phyloP scores from a whole-genome alignment of 78 protist species.

The Diacronema lutheri region DNA sequence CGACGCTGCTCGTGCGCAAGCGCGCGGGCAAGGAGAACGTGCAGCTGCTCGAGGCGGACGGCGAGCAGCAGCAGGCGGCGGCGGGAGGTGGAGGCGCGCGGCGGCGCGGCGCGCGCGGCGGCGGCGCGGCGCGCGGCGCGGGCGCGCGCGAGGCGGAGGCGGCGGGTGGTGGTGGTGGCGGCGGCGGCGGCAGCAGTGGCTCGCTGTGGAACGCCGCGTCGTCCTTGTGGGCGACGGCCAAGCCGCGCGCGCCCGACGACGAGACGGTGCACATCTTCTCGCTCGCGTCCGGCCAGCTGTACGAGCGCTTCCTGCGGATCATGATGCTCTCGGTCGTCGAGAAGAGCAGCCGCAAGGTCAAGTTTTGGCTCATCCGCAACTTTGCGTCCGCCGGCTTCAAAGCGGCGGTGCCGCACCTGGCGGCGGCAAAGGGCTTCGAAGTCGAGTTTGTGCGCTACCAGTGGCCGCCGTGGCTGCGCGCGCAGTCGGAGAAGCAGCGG shows the following conservation, averaged over 20 bases:
- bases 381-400: conserved; percentile 83
- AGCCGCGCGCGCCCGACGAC: too few species aligned
- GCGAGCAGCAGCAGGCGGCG: not conserved
- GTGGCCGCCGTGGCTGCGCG: conserved; percentile 94
- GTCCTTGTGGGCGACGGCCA: too few species aligned
- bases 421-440: conserved; percentile 72
- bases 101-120: not conserved
- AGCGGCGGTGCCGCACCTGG: conserved; percentile 51
- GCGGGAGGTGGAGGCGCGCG: too few species aligned
- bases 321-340: conserved; percentile 88
- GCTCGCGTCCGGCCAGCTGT: conserved; percentile 94
- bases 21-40: not conserved
- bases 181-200: too few species aligned
- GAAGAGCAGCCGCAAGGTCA: conserved; percentile 67
- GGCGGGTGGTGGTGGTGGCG: not conserved
- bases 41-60: not conserved
- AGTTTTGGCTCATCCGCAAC: conserved; percentile 93
- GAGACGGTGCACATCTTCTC: conserved; percentile 91
- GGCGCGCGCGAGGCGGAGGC: not conserved
- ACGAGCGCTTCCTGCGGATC: conserved; percentile 92
- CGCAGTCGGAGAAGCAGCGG: conserved; percentile 92
- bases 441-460: conserved; percentile 88
- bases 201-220: too few species aligned
- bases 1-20: not conserved
- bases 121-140: not conserved